Conservation (phyloP, 2,329 filamentous ascomycete species). For the Diaporthe citri region DNA sequence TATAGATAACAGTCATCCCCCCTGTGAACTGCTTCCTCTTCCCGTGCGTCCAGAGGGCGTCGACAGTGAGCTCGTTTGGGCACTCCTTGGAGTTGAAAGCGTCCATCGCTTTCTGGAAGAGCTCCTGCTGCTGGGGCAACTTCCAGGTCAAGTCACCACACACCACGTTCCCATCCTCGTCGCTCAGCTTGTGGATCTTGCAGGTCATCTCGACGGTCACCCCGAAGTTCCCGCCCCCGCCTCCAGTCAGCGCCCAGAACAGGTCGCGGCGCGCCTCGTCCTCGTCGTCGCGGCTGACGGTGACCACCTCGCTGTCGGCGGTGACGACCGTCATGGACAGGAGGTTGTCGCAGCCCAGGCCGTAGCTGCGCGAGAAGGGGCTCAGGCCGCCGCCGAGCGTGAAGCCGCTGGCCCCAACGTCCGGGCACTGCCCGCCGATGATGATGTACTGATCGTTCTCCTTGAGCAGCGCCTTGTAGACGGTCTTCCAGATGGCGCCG, state of each 20-base stretch:
- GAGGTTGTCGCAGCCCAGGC: neutral
- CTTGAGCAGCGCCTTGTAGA: neutral
- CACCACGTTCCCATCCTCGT: neutral
- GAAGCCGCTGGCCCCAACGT: neutral
- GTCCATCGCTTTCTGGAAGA: neutral
- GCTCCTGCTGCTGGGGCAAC: neutral
- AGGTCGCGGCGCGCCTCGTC: neutral
- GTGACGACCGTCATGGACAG: neutral
- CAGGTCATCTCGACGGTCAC: neutral
- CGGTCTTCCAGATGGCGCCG: neutral
- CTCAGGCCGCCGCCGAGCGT: neutral
- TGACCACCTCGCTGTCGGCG: neutral
- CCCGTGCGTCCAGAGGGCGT: neutral
- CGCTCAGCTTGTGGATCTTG: neutral
- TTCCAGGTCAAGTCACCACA: neutral
- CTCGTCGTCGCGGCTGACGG: neutral
- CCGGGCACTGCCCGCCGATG: neutral
- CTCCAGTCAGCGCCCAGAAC: neutral
- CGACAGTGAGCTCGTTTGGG: neutral
- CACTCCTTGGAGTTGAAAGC: neutral
- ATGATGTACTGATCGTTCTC: neutral
- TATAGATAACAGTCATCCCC: neutral
- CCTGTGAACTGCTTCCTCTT: neutral
- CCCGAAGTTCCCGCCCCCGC: neutral
- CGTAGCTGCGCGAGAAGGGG: neutral